Base-by-base conservation (phyloP, 257 asterid genomes). In the Osmanthus fragrans region DNA sequence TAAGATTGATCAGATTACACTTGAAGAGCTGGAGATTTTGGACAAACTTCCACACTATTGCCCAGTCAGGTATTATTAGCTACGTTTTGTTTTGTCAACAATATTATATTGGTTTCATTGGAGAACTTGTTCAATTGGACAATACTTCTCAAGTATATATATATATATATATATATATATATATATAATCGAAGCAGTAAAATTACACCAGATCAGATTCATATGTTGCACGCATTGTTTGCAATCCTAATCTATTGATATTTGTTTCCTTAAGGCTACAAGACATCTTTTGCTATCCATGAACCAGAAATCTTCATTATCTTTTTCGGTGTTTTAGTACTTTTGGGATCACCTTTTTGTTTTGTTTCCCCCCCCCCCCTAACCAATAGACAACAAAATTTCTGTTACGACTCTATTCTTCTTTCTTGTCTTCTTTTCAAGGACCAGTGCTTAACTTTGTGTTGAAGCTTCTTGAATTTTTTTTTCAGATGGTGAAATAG, bases 11-110 rank as follows among this genome's bases (percentile, higher is more conserved):
- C 99, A 96, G 88, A 89, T 96, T 79, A 96, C 99, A 68, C 88
- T 96, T 76, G 99, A 96, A 85, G 98, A 96, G 87, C 92, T 96
- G 68, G 99, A 96, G 92, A 92, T 96, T 77, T 82, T 96, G 84
- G 97, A 96, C 85, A 96, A 92, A 81, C 97, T 93, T 86, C 99
- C 98, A 47, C 97, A 96, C 82, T 96, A 93, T 88, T 93, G 98
- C 84, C 98, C 99, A 47, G 73, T 96, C 87, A 96, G 99, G 99
- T 96, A 84, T 51, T 66, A 13, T 16, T 21, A 15, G 58, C 82
- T 45, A 3, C 2, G 10, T 54, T 19, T 54, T 54, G 8, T 40
- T 40, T 40, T 40, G 64, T 54, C 27, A 19, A 54, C 64, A 54
- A 5, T 54, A n/a, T 6, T 21, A 18, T 54, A 54, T 5, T 16